Evolutionary conservation across 345 rosid genomes (phyloP).

Genomic region (Sapria himalayana): DNA sequence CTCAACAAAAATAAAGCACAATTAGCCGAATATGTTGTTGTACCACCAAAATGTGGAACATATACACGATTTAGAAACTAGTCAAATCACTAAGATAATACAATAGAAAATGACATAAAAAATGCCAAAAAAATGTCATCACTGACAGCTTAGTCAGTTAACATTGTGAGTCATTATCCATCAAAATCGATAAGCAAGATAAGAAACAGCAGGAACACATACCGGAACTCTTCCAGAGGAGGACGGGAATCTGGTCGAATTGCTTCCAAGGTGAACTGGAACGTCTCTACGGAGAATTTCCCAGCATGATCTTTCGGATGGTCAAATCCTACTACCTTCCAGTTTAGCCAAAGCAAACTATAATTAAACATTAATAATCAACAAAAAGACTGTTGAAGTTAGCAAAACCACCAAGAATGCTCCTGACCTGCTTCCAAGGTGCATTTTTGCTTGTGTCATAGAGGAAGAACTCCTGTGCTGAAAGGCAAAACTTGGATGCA

Average conservation of each 20-base stretch:
- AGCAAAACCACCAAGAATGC: constrained; percentile 3
- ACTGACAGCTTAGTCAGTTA: too few species aligned
- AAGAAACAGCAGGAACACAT: constrained; percentile 8
- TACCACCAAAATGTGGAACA: too few species aligned
- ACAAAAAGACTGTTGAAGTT: constrained; percentile 5
- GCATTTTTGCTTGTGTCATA: constrained; percentile 53
- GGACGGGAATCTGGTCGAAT: constrained; percentile 71
- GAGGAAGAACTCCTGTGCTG: constrained; percentile 48
- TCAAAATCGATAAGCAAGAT: too few species aligned
- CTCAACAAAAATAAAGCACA: too few species aligned
- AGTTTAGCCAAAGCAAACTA: constrained; percentile 8
- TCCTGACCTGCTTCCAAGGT: constrained; percentile 81
- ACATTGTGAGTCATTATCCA: too few species aligned
- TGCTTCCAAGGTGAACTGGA: constrained; percentile 63
- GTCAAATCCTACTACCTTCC: constrained; percentile 57
- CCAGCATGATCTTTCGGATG: constrained; percentile 76
- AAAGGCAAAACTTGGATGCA: constrained; percentile 48
- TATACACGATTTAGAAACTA: too few species aligned
- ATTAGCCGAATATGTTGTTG: too few species aligned
- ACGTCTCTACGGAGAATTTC: constrained; percentile 60
- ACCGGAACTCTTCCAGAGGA: constrained; percentile 95
- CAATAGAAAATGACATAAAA: too few species aligned
- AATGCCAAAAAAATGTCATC: too few species aligned
- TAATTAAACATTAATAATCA: constrained; percentile 4
- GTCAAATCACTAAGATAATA: too few species aligned